Conservation (phyloP, 2,329 filamentous ascomycete species). For the Penicillium sp. region DNA sequence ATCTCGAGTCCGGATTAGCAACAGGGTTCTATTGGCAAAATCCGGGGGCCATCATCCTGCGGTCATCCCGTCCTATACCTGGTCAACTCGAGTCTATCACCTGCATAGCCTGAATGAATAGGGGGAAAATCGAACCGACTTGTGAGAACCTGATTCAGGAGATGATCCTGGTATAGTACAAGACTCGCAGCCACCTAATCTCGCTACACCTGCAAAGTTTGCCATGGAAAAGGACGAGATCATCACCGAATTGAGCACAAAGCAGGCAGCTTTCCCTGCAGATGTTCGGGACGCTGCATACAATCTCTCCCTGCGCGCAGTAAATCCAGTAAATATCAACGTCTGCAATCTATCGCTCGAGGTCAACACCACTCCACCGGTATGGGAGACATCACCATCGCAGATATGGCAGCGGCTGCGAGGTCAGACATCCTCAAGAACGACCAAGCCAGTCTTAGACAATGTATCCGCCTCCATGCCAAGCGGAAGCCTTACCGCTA, state of each 20-base stretch:
- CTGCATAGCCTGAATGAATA: not conserved
- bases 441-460: slow-evolving; percentile 56
- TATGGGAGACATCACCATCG: slow-evolving; percentile 34
- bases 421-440: slow-evolving; percentile 23
- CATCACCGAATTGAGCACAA: slow-evolving; percentile 13
- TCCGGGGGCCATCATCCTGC: not conserved
- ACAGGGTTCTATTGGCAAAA: not conserved
- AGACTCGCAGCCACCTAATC: not conserved
- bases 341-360: slow-evolving; percentile 37
- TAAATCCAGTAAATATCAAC: slow-evolving; percentile 41
- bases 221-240: slow-evolving; percentile 21
- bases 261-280: slow-evolving; percentile 7
- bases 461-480: slow-evolving; percentile 64
- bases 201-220: not conserved
- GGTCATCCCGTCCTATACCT: not conserved
- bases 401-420: slow-evolving; percentile 34
- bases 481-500: slow-evolving; percentile 68
- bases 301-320: slow-evolving; percentile 42
- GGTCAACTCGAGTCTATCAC: not conserved
- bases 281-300: slow-evolving; percentile 16
- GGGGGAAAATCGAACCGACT: not conserved
- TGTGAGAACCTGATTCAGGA: not conserved
- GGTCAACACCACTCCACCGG: slow-evolving; percentile 33
- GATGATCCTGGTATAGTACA: not conserved
- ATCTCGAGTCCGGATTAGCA: not conserved